A percentile compares a stretch with the other conserved stretches of the same genome.
These are phyloP conservation scores for Alliaria petiolata DNA, from an alignment of 345 rosid species.

Conservation along the genomic window DNA sequence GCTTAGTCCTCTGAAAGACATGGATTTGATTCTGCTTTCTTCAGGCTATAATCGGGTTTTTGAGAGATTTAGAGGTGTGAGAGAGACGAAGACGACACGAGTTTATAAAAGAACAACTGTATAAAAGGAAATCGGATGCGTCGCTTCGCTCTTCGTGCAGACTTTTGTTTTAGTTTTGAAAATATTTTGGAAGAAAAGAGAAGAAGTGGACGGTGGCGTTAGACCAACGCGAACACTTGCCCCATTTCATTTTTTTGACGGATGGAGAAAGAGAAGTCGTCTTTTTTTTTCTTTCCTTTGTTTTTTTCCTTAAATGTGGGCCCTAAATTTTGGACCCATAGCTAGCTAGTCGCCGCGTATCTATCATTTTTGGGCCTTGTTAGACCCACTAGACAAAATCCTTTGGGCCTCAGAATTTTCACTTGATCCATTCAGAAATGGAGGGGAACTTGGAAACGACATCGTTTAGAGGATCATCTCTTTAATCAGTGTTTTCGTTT, in stretches of 20 bases:
- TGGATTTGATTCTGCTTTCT: conserved; percentile 21
- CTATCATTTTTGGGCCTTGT: neutral
- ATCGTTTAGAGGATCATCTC: neutral
- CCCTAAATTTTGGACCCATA: neutral
- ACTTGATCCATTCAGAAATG: too few species aligned
- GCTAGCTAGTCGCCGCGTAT: conserved; percentile 24
- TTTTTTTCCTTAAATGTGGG: neutral
- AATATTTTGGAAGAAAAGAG: neutral
- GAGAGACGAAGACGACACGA: neutral
- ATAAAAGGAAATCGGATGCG: conserved; percentile 15
- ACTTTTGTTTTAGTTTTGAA: conserved; percentile 1
- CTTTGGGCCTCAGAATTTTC: too few species aligned
- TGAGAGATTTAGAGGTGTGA: neutral
- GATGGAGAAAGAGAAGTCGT: neutral
- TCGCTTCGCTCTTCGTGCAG: conserved; percentile 22
- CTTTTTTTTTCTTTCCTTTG: neutral
- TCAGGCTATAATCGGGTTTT: neutral
- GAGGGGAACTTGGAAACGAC: neutral
- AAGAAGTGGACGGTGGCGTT: conserved; percentile 34
- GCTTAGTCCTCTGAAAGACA: conserved; percentile 56
- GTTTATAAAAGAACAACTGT: neutral
- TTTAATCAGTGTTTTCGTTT: neutral
- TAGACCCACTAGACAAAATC: too few species aligned
- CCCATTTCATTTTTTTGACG: neutral
- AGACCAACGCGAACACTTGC: conserved; percentile 23